These are phyloP conservation scores for Fremontodendron californicum DNA, from an alignment of 345 rosid genomes.

Conservation along the genomic window DNA sequence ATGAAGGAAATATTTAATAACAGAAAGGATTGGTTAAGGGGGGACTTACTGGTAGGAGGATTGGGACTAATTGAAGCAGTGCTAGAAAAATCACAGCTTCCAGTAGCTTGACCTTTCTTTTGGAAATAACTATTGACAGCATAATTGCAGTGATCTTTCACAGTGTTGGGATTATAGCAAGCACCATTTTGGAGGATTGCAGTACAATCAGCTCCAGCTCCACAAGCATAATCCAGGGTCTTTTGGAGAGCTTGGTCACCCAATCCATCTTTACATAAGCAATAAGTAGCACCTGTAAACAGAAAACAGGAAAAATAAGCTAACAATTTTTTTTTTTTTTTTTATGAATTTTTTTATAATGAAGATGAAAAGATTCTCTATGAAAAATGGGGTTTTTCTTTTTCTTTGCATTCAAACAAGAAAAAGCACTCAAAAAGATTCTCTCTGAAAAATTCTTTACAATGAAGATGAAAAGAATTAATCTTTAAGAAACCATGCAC, in stretches of 20 bases:
- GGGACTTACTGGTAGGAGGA: constrained; percentile 42
- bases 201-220: constrained; percentile 71
- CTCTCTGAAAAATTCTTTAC: not conserved
- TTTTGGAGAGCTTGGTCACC: constrained; percentile 54
- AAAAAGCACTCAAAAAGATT: not conserved
- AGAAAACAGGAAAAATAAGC: too few species aligned
- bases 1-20: not conserved
- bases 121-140: constrained; percentile 91
- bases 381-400: not conserved
- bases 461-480: not conserved
- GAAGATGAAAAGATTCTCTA: not conserved
- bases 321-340: too few species aligned
- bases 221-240: constrained; percentile 83
- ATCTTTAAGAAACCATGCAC: not conserved
- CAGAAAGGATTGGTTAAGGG: not conserved
- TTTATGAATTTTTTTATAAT: too few species aligned
- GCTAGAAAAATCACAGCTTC: constrained; percentile 78
- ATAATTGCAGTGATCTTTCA: constrained; percentile 81
- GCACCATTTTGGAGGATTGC: constrained; percentile 55
- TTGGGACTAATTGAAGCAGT: constrained; percentile 43
- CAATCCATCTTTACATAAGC: constrained; percentile 69
- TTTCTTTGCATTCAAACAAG: not conserved
- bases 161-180: constrained; percentile 78
- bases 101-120: constrained; percentile 46
- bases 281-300: constrained; percentile 54